Base-by-base conservation (phyloP, 129 eudicot genomes). In the Pulicaria dysenterica region DNA sequence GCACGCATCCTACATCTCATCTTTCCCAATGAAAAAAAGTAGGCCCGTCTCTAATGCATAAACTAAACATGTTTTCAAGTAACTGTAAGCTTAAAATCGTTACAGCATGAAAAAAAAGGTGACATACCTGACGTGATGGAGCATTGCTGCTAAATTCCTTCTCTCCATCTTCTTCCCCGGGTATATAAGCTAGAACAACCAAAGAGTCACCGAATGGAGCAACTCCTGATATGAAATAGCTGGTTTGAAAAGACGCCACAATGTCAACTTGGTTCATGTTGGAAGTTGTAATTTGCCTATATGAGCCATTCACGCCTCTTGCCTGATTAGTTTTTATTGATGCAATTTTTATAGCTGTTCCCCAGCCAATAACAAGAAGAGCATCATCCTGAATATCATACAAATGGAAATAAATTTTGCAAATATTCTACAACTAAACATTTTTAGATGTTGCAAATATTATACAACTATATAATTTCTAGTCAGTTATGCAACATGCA, bases 331-430 rank as follows among this genome's bases (percentile, higher is more conserved):
- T 70, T 81, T 79, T 84, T 58, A 94, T 83, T 17, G 87, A 90
- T 49, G 96, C 98, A 51, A 94, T 82, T 84, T 94, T 94, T 56
- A 94, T 89, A 76, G 93, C 80, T 62, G 96, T 88, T 67, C 98
- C 98, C 97, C 98, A 94, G 34, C 98, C 98, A 84, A 94, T 94
- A 24, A 94, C 96, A 88, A 94, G 85, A 51, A 94, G 85, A 60
- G 81, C 80, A 50, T 94, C 98, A 85, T 88, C 95, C 98, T 90
- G 85, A 67, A 82, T 76, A 40, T 69, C 77, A 65, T 42, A 72
- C 14, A 79, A 43, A 71, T 46, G 17, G 55, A 36, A 17, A 72
- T 63, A 59, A 24, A 47, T 64, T 56, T 68, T 73, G 43, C 57
- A 79, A 78, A 69, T 55, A 55, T 49, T 65, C 46, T 60, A 67